Evolutionary conservation across 2,329 filamentous ascomycete genomes (phyloP).

Genomic region (Microcera coccophila): DNA sequence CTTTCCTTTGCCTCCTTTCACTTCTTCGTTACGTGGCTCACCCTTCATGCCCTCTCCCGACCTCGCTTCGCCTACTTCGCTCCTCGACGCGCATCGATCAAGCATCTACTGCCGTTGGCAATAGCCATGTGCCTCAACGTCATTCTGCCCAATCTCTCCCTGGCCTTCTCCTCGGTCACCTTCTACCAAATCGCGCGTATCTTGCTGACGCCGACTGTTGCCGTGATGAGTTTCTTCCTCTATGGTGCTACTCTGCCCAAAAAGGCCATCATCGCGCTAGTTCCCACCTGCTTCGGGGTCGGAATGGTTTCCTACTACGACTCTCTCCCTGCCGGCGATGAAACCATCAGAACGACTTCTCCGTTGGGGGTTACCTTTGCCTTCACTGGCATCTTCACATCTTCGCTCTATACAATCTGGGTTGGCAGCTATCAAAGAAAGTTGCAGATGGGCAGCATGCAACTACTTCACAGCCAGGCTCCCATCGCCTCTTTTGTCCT

Average conservation of each 20-base stretch:
- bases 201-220: conserved; percentile 62
- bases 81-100: conserved; percentile 51
- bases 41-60: conserved; percentile 58
- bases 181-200: conserved; percentile 69
- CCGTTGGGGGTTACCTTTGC: conserved; percentile 61
- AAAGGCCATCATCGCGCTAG: conserved; percentile 50
- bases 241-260: conserved; percentile 55
- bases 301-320: conserved; percentile 66
- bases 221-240: conserved; percentile 60
- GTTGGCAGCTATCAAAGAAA: conserved; percentile 63
- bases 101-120: conserved; percentile 60
- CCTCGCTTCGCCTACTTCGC: conserved; percentile 56
- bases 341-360: conserved; percentile 52
- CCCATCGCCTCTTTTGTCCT: conserved; percentile 60
- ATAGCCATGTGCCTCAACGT: conserved; percentile 66
- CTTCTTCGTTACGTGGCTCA: conserved; percentile 62
- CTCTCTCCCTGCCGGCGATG: conserved; percentile 48
- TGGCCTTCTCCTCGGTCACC: conserved; percentile 64
- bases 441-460: conserved; percentile 64
- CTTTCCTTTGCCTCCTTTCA: conserved; percentile 66
- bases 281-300: conserved; percentile 61
- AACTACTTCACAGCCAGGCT: conserved; percentile 65
- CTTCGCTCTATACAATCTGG: conserved; percentile 66
- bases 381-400: conserved; percentile 60
- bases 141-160: conserved; percentile 63